Evolutionary conservation across 495 filamentous ascomycete genomes (phyloP), one percentile per base, ranked within the genome.

Genomic region (Penicillium paradoxum): DNA sequence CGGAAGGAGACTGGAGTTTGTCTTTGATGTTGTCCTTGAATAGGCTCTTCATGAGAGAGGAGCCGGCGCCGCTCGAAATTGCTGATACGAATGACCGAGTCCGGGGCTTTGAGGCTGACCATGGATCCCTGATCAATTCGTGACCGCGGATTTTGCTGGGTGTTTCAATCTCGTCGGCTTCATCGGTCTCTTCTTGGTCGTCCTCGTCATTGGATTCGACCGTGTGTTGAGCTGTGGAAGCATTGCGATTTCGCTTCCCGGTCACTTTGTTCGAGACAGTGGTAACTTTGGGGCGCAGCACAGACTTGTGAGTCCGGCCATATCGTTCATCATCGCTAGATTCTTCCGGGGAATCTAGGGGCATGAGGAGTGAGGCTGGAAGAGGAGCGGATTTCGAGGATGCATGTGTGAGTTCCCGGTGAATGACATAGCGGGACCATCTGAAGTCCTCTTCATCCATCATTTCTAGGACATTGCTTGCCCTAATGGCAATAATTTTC

Each of bases 241-340:
- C 56, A 54, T 65, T 67, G 61, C 79, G 57, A 58, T 77, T 72
- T 70, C 82, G 64, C 67, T 78, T 65, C 59, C 74, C 66, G 32
- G 72, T 69, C 57, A 77, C 58, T 49, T 73, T 76, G 6, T 57
- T 57, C 11, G 73, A 73, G 17, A 73, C 51, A 1, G 67, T 62
- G 46, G 66, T 69, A 30, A 67, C 65, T 41, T 73, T 80, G 3
- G 80, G 80, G 29, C 78, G 73, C 3, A 82, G 62, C 2, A 80
- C 73, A 5, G 80, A 83, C 53, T 77, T 79, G 38, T 72, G 70
- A 21, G 68, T 70, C 10, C 69, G 67, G 11, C 57, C 62, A 2
- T 70, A 62, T 29, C 54, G 64, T 27, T 79, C 72, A 24, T 76
- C 72, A 18, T 73, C 73, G 29, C 72, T 72, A 2, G 69, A 70